Percentiles rank a stretch among this genome's conserved stretches.
Conservation (phyloP, 148 eudicot genomes). For the Rhododendron vialii region DNA sequence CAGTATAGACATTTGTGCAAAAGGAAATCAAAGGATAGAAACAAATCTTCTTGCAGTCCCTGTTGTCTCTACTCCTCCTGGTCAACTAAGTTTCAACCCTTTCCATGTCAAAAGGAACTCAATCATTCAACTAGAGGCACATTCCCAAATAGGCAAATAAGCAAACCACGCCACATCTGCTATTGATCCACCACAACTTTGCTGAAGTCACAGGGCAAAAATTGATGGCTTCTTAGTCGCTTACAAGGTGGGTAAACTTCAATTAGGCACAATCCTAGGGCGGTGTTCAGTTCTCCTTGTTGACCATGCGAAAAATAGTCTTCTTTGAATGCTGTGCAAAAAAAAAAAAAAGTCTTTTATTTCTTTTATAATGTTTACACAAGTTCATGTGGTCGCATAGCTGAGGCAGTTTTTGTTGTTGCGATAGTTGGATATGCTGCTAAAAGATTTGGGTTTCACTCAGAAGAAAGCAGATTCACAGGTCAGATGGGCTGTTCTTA, state of each 20-base stretch:
- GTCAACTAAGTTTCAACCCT: neutral
- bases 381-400: neutral
- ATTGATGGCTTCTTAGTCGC: neutral
- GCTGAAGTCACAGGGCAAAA: neutral
- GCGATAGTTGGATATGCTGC: constrained; percentile 65
- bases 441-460: constrained; percentile 80
- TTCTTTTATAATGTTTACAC: neutral
- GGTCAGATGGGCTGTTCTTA: constrained; percentile 94
- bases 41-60: neutral
- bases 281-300: neutral
- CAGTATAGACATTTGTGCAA: neutral
- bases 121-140: neutral
- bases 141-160: neutral
- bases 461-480: constrained; percentile 97
- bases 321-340: neutral
- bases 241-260: neutral
- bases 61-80: neutral
- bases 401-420: neutral
- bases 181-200: neutral
- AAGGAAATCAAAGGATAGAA: neutral
- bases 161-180: neutral
- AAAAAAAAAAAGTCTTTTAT: neutral
- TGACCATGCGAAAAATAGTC: neutral
- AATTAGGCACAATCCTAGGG: neutral
- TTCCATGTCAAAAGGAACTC: neutral